phyloP scores from a whole-genome alignment of 2,329 filamentous ascomycete species.

The Atkinsonella hypoxylon region DNA sequence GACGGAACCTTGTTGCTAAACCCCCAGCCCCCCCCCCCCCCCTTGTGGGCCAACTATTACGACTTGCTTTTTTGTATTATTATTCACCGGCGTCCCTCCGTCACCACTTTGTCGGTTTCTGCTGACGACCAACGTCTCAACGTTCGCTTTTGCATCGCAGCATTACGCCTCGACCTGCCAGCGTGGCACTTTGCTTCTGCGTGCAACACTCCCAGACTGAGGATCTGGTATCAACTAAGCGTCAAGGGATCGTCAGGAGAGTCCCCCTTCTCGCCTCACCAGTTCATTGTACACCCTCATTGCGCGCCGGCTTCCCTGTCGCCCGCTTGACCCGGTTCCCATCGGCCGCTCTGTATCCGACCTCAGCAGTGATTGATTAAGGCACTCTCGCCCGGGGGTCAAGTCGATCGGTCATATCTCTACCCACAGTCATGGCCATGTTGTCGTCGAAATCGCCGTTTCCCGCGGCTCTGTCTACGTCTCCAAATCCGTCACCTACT shows the following conservation, averaged over 20 bases:
- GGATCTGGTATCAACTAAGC: neutral
- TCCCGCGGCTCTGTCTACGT: constrained; percentile 36
- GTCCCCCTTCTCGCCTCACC: no score
- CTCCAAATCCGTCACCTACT: constrained; percentile 31
- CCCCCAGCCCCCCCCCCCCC: no score
- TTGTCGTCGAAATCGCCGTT: constrained; percentile 65
- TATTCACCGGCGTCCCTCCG: constrained; percentile 1
- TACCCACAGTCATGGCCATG: constrained; percentile 51
- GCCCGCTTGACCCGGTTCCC: no score
- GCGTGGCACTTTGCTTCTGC: neutral
- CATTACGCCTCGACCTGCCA: neutral
- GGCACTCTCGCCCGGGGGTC: no score
- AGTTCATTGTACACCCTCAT: no score
- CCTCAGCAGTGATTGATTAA: neutral
- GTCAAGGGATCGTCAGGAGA: no score
- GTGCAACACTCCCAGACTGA: neutral
- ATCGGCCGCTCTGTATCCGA: no score
- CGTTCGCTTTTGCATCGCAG: constrained; percentile 3
- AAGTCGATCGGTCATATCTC: neutral
- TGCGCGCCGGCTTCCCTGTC: no score
- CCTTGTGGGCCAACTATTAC: no score
- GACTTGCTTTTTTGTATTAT: neutral
- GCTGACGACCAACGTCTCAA: constrained; percentile 3
- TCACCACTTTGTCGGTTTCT: neutral
- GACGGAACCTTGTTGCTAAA: no score